Evolutionary conservation across 768 basidiomycete genomes (phyloP), one percentile per base, ranked within the genome.

Genomic region (Exsudoporus frostii): DNA sequence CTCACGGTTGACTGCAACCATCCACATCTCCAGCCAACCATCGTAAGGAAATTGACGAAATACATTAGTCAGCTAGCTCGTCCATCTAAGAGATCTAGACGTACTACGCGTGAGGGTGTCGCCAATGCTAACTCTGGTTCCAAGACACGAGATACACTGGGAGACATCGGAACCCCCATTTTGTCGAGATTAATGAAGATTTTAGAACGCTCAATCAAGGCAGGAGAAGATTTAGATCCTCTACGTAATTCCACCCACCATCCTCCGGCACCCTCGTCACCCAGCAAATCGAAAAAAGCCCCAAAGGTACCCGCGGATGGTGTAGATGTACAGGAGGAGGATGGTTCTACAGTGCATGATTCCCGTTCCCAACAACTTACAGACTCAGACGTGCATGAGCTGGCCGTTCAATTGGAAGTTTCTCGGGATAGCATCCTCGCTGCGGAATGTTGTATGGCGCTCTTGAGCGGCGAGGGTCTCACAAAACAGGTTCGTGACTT

Each of bases 401-500:
- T 93, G 11, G 69, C 77, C 0, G 71, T 70, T 40, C 68, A 70
- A 9, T 67, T 95, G 34, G 83, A 88, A 49, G 57, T 81, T 19
- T 87, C 86, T 4, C 73, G 80, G 36, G 86, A 92, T 61, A 87
- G 88, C 46, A 80, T 92, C 9, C 62, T 88, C 25, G 92, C 94
- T 4, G 90, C 90, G 0, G 91, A 94, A 65, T 92, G 89, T 58
- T 86, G 83, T 55, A 77, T 96, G 57, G 82, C 86, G 0, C 68
- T 97, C 6, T 77, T 98, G 27, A 82, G 83, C 2, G 85, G 86
- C 30, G 90, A 92, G 57, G 78, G 88, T 22, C 73, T 96, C 50
- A 81, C 90, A 2, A 96, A 96, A 68, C 90, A 94, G 80, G 94
- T 92, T 43, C 34, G 81, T 57, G 22, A 42, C 24, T 49, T 51